Percentiles rank a stretch among this genome's conserved stretches.
Evolutionary conservation across 2,329 filamentous ascomycete genomes (phyloP).

Genomic region (Moelleriella libera): DNA sequence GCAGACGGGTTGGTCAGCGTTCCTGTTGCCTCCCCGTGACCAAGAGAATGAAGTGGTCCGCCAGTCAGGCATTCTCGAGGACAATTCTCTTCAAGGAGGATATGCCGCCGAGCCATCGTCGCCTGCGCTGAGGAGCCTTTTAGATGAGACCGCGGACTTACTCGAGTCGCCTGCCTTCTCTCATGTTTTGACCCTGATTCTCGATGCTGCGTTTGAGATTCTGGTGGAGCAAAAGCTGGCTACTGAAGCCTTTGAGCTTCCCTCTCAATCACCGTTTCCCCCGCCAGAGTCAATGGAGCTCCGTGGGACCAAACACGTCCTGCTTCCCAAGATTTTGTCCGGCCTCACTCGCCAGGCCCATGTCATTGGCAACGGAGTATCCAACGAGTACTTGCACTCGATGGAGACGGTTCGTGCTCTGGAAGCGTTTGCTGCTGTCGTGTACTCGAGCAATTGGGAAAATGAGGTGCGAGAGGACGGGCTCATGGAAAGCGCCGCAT

Average conservation of each 20-base stretch:
- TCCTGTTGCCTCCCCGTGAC: slow-evolving; percentile 64
- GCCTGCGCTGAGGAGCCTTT: slow-evolving; percentile 58
- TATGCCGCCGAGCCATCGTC: slow-evolving; percentile 28
- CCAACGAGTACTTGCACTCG: slow-evolving; percentile 55
- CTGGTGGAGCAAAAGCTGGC: slow-evolving; percentile 75
- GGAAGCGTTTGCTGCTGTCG: slow-evolving; percentile 73
- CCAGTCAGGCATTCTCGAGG: slow-evolving; percentile 65
- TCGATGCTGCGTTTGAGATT: slow-evolving; percentile 76
- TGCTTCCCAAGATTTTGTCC: slow-evolving; percentile 76
- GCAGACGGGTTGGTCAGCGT: slow-evolving; percentile 59
- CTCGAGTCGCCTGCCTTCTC: slow-evolving; percentile 88
- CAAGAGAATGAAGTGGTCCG: slow-evolving; percentile 74
- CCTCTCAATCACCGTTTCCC: slow-evolving; percentile 19
- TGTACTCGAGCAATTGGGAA: slow-evolving; percentile 76
- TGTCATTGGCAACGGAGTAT: slow-evolving; percentile 66
- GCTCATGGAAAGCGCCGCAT: slow-evolving; percentile 22
- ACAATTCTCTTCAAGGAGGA: slow-evolving; percentile 22
- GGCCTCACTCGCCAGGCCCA: slow-evolving; percentile 86
- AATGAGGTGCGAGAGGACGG: slow-evolving; percentile 43
- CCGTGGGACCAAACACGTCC: slow-evolving; percentile 44
- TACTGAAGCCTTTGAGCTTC: slow-evolving; percentile 57
- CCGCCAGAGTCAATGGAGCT: slow-evolving; percentile 35
- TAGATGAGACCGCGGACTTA: slow-evolving; percentile 92
- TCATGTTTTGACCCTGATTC: slow-evolving; percentile 70
- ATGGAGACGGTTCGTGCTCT: slow-evolving; percentile 67